Base-by-base conservation (phyloP, 108 stramenopile species). In the Skeletonema potamos region DNA sequence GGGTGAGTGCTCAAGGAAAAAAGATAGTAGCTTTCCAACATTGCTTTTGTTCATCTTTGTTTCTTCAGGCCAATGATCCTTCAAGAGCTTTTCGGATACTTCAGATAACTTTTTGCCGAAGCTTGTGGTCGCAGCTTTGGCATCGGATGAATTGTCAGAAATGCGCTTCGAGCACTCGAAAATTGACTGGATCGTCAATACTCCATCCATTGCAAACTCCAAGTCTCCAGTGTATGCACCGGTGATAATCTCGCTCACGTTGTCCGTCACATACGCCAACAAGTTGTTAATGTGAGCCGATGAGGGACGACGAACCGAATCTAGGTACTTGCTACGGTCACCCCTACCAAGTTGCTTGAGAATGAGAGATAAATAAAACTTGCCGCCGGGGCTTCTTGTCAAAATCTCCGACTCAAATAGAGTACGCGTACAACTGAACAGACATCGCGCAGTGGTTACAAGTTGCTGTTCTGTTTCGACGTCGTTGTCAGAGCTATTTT, bases 181-280 rank as follows among this genome's bases (percentile, higher is more conserved):
- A 60, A 82, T 77, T 10, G 66, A 64, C 32, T 82, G 66, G 24
- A 84, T 62, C 39, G 72, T 74, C 24, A 24, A 36, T 4, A 84
- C 69, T 24, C 75, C 84, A 64, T 78, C 75, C 84, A 84, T 84
- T 11, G 60, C 75, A 77, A 84, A 84, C 20, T 62, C 70, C 32
- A 84, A 72, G 54, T 82, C 77, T 36, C 55, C 62, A 13, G 79
- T 79, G 48, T 82, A 48, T 4, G 71, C 64, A 17, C 80, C 74
- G 1, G 46, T 61, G 0, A 77, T 26, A 12, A 79, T 79, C 41
- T 84, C 84, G 12, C 70, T 58, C 11, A 82, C 57, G 20, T 58
- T 39, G 32, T 81, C 76, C 9, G 64, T 29, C 24, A 81, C 41
- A 27, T 33, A 30, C 13, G 22, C 43, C 60, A 84, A 22, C 58